Evolutionary conservation across 73 alveolate species (phyloP), one percentile per base, ranked within the genome.

Genomic region (Breviolum minutum): DNA sequence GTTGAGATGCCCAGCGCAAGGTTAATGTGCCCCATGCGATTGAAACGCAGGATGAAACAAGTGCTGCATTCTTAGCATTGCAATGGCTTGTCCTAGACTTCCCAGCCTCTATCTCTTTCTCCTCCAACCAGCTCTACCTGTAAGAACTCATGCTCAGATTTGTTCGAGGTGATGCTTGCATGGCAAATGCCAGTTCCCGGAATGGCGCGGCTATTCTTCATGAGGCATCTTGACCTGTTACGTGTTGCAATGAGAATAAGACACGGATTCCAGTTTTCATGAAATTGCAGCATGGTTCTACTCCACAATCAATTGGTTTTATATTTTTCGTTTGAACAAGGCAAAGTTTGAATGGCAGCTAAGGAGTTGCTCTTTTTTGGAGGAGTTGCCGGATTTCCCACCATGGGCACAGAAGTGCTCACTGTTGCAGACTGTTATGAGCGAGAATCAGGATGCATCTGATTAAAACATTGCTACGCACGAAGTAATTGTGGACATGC

Each of bases 181-280:
- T 92, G 97, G 97, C 97, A 92, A 60, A 92, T 92, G 97, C 97
- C 97, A 27, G 97, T 92, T 54, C 97, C 97, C 24, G 97, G 97
- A 16, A 54, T 92, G 6, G 97, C 97, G 66, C 88, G 97, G 71
- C 64, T 92, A 48, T 92, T 92, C 97, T 92, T 26, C 68, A 92
- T 73, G 97, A 92, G 76, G 97, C 70, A 26, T 13, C 86, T 32
- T 62, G 85, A 27, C 64, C 19, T 22, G 9, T 24, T 54, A 11
- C 26, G 30, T 22, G 27, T 30, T 30, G 27, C 1, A n/a, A 10
- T 77, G 60, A 12, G 69, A 30, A 48, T 80, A 66, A 32, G 88
- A 10, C 68, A 40, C 54, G 54, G 54, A 40, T 68, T 68, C 24
- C n/a, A 68, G 77, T 80, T 7, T 80, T 30, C 85, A 76, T 61